phyloP scores from a whole-genome alignment of 148 eudicot species.

The Tetragonia tetragonoides region DNA sequence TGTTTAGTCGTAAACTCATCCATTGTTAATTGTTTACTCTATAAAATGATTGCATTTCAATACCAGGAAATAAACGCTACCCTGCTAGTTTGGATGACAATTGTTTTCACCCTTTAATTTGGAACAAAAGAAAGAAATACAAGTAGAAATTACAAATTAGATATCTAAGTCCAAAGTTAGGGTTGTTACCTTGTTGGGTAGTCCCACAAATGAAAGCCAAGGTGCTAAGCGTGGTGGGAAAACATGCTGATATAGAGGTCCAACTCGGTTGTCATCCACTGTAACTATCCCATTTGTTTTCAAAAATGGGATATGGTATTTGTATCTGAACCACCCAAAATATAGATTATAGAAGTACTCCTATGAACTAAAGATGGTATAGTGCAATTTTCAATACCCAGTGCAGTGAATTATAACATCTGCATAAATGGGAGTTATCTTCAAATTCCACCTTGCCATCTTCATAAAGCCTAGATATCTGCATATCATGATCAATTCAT shows the following conservation, averaged over 20 bases:
- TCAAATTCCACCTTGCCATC: constrained; percentile 35
- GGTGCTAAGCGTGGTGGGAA: constrained; percentile 43
- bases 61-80: no score
- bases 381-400: constrained; percentile 27
- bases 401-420: constrained; percentile 45
- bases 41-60: no score
- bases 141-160: no score
- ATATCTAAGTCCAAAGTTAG: no score
- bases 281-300: constrained; percentile 34
- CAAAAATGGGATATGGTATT: constrained; percentile 35
- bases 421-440: constrained; percentile 37
- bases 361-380: neutral
- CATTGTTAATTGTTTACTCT: neutral
- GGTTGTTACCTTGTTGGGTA: constrained; percentile 8
- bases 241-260: constrained; percentile 50
- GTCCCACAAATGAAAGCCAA: constrained; percentile 35
- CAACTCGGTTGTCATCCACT: constrained; percentile 43
- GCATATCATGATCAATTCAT: neutral
- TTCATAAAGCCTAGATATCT: constrained; percentile 33
- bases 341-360: neutral
- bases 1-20: neutral
- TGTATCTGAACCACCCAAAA: constrained; percentile 26
- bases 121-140: neutral
- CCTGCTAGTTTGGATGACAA: no score
- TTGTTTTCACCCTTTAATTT: neutral